Base-by-base conservation (phyloP, 2,329 filamentous ascomycete species). In the Trichoderma aggressivum region DNA sequence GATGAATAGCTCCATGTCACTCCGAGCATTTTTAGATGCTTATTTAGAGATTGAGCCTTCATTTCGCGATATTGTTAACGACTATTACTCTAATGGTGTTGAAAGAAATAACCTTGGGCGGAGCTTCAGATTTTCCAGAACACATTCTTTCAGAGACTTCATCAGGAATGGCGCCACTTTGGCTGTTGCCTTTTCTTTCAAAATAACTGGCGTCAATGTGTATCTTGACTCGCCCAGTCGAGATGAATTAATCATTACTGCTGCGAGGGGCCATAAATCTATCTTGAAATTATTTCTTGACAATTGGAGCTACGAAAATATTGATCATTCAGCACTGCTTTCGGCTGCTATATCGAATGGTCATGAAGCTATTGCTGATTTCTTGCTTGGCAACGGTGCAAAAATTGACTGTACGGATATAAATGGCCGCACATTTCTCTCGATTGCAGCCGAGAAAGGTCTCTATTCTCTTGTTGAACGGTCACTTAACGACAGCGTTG, bases 341-440 rank as follows among this genome's bases (percentile, higher is more conserved):
- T 7, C 14, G 12, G 12, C 14, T 2, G 24, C 53, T 1, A 16
- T 56, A 14, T 7, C 12, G 3, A 28, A 56, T 3, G 5, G 53
- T 18, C 24, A 28, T 56, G 53, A 28, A 1, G 1, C 3, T 18
- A 18, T 30, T 30, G 26, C 3, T 4, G 14, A 30, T 5, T 18
- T 58, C 7, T 7, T 58, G 55, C 26, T 58, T 30, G 3, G 5
- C 4, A 30, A n/a, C 1, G 16, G 55, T 1, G 55, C 55, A 58
- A n/a, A 5, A 6, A 3, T 32, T 12, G 26, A 11, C 18, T 5
- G 2, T 0, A 10, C 5, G 8, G 7, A 5, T 28, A 0, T 3
- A 5, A 18, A 12, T 18, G 26, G 16, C 5, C 53, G 14, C 5
- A 5, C 14, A 7, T 8, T 28, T 5, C 18, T 30, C 53, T 10